Percentiles rank a stretch among this genome's conserved stretches.
Evolutionary conservation across 2,329 filamentous ascomycete genomes (phyloP).

Genomic region (Diplodia scrobiculata): DNA sequence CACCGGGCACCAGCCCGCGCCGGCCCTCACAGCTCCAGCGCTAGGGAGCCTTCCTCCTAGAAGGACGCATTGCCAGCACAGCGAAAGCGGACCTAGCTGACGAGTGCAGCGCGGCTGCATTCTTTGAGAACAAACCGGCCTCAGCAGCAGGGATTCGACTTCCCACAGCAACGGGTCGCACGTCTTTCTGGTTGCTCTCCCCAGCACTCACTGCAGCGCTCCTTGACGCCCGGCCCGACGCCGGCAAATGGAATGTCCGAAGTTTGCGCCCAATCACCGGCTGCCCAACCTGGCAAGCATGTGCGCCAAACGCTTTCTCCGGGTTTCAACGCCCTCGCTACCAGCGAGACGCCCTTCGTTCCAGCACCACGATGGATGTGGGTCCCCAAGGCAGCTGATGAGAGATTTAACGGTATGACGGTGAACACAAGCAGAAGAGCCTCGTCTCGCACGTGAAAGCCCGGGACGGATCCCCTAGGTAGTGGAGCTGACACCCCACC

Average conservation of each 20-base stretch:
- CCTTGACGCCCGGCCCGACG: neutral
- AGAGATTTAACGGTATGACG: neutral
- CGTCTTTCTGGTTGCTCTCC: neutral
- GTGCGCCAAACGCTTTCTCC: neutral
- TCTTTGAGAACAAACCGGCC: neutral
- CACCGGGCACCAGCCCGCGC: neutral
- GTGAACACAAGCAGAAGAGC: neutral
- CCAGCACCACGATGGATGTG: neutral
- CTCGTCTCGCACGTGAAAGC: slow-evolving; percentile 2
- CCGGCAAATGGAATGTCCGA: neutral
- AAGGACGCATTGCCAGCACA: slow-evolving; percentile 17
- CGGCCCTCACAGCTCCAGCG: neutral
- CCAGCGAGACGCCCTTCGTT: neutral
- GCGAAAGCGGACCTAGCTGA: neutral
- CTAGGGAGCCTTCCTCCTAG: neutral
- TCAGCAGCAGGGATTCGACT: neutral
- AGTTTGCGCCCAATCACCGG: neutral
- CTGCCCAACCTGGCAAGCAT: neutral
- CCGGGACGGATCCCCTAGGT: neutral
- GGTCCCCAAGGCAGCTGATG: neutral
- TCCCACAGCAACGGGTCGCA: neutral
- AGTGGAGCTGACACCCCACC: neutral
- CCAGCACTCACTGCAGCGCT: neutral
- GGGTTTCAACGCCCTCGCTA: slow-evolving; percentile 3
- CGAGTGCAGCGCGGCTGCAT: neutral